Conservation (phyloP, 2,329 filamentous ascomycete species). For the Ophiostoma piceae region DNA sequence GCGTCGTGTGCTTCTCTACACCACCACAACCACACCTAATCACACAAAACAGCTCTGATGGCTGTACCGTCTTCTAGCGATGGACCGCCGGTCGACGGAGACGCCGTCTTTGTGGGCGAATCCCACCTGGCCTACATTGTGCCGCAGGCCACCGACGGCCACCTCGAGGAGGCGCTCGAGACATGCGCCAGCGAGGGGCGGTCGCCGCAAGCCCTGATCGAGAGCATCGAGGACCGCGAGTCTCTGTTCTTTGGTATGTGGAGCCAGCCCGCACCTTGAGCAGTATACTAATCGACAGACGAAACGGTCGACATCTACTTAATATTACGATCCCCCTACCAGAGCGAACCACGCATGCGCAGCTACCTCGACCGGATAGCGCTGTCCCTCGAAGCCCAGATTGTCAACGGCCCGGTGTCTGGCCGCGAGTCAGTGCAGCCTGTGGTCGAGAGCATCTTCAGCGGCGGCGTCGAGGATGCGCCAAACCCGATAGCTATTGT, state of each 20-base stretch:
- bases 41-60: slow-evolving; percentile 13
- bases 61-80: slow-evolving; percentile 19
- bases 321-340: slow-evolving; percentile 59
- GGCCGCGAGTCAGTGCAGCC: slow-evolving; percentile 43
- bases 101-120: slow-evolving; percentile 49
- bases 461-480: slow-evolving; percentile 46
- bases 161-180: slow-evolving; percentile 49
- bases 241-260: slow-evolving; percentile 65
- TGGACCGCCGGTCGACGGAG: slow-evolving; percentile 17
- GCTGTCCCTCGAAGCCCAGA: slow-evolving; percentile 61
- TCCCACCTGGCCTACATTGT: slow-evolving; percentile 58
- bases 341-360: slow-evolving; percentile 52
- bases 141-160: slow-evolving; percentile 51
- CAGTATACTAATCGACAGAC: slow-evolving; percentile 47
- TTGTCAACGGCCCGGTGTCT: slow-evolving; percentile 51
- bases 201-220: slow-evolving; percentile 45
- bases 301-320: slow-evolving; percentile 66
- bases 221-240: slow-evolving; percentile 57
- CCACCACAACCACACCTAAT: background rate
- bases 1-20: background rate
- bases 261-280: too few relatives aligned
- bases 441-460: slow-evolving; percentile 56
- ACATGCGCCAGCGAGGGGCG: slow-evolving; percentile 32
- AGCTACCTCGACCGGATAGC: slow-evolving; percentile 58
- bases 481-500: slow-evolving; percentile 48